A percentile compares a stretch with the other conserved stretches of the same genome.
These are phyloP conservation scores for Naumovozyma castellii DNA, from an alignment of 805 yeast genomes.

Conservation along the genomic window DNA sequence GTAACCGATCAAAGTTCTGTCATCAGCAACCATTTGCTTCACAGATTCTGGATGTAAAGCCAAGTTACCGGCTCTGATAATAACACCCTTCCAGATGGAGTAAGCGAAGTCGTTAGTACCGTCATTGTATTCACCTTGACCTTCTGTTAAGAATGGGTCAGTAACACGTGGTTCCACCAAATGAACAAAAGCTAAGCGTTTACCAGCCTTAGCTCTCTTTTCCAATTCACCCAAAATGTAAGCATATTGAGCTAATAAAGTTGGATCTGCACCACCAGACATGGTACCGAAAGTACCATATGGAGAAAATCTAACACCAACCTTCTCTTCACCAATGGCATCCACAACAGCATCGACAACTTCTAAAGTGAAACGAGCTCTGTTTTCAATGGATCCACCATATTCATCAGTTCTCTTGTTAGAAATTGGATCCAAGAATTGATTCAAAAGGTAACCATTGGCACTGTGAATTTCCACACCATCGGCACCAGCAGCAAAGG, in stretches of 20 bases:
- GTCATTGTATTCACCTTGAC: too few relatives aligned
- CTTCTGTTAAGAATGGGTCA: too few relatives aligned
- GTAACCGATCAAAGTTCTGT: constrained; percentile 27
- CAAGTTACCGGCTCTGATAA: too few relatives aligned
- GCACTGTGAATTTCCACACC: constrained; percentile 61
- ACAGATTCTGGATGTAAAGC: too few relatives aligned
- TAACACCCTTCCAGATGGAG: too few relatives aligned
- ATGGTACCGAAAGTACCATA: constrained; percentile 40
- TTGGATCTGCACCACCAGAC: constrained; percentile 31
- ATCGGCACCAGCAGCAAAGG: constrained; percentile 36
- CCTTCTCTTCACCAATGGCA: constrained; percentile 42
- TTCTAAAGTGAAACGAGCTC: too few relatives aligned
- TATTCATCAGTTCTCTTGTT: too few relatives aligned
- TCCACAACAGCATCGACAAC: constrained; percentile 42
- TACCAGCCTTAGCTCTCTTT: constrained; percentile 29
- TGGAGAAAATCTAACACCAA: too few relatives aligned
- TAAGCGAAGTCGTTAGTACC: too few relatives aligned
- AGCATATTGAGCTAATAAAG: constrained; percentile 30
- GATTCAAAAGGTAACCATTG: constrained; percentile 51
- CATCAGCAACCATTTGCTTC: too few relatives aligned
- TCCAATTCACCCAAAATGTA: constrained; percentile 35
- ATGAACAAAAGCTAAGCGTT: constrained; percentile 34
- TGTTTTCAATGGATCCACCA: too few relatives aligned
- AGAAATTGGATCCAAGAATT: constrained; percentile 48
- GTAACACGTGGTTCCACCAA: constrained; percentile 39